A percentile compares a stretch with the other conserved stretches of the same genome.
These are phyloP conservation scores for Syzygium oleosum DNA, from an alignment of 345 rosid genomes.

Conservation along the genomic window DNA sequence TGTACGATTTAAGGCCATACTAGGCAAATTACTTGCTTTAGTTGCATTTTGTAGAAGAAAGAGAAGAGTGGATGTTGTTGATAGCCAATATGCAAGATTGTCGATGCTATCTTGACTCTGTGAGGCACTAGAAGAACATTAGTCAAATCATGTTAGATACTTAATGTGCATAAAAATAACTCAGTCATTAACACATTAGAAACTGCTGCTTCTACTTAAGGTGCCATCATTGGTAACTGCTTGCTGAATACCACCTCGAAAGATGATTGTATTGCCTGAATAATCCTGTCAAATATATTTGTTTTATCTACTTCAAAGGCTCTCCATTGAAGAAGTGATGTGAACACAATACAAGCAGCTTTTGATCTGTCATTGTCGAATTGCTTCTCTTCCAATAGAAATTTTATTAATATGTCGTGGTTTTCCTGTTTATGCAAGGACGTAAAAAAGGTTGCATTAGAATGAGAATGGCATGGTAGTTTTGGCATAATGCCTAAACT, in stretches of 20 bases:
- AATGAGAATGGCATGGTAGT: neutral
- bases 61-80: conserved; percentile 79
- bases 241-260: conserved; percentile 40
- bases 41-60: conserved; percentile 83
- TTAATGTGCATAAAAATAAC: neutral
- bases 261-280: conserved; percentile 85
- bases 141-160: neutral
- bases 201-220: neutral
- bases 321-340: conserved; percentile 95
- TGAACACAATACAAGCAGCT: conserved; percentile 85
- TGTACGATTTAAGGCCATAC: conserved; percentile 83
- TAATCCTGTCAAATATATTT: conserved; percentile 83
- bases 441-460: neutral
- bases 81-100: conserved; percentile 82
- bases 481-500: neutral
- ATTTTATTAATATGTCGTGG: conserved; percentile 78
- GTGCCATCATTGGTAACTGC: neutral
- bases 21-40: conserved; percentile 94
- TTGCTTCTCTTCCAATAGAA: conserved; percentile 83
- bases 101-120: conserved; percentile 70
- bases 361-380: conserved; percentile 77
- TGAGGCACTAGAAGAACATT: neutral
- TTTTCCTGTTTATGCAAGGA: conserved; percentile 47
- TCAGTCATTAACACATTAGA: neutral
- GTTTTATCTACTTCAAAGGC: conserved; percentile 97